Conservation (phyloP, 1,139 yeast genomes). For the Candida glucosophila region DNA sequence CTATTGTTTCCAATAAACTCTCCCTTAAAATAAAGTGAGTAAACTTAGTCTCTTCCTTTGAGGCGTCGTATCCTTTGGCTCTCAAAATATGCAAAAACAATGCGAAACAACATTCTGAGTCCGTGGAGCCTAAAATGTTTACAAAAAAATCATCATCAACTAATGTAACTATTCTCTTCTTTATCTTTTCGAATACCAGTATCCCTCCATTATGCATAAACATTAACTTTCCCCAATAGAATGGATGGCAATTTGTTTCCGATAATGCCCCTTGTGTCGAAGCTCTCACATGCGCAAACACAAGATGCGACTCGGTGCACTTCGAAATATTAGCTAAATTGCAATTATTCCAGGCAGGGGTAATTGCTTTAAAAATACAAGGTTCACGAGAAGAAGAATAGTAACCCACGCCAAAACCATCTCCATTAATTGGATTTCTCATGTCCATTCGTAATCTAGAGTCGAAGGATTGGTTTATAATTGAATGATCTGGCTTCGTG, state of each 20-base stretch:
- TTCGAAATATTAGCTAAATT: conserved; percentile 79
- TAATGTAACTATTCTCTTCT: conserved; percentile 62
- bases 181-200: conserved; percentile 62
- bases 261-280: conserved; percentile 90
- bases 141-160: conserved; percentile 75
- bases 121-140: conserved; percentile 85
- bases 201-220: conserved; percentile 98
- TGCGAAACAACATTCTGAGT: conserved; percentile 92
- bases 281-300: conserved; percentile 94
- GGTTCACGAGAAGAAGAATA: conserved; percentile 44
- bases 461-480: conserved; percentile 92
- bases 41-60: conserved; percentile 17
- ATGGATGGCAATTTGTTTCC: conserved; percentile 95
- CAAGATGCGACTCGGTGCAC: conserved; percentile 75
- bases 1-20: conserved; percentile 70
- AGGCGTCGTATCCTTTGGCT: conserved; percentile 70
- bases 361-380: conserved; percentile 76
- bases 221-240: conserved; percentile 77
- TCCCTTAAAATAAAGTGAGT: conserved; percentile 53
- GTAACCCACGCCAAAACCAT: conserved; percentile 96
- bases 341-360: conserved; percentile 97
- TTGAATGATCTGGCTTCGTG: conserved; percentile 94
- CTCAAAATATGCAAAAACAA: conserved; percentile 70
- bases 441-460: conserved; percentile 79
- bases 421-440: conserved; percentile 91